These are phyloP conservation scores for Eurotiales sp. DNA, from an alignment of 2,329 filamentous ascomycete genomes.

Conservation along the genomic window DNA sequence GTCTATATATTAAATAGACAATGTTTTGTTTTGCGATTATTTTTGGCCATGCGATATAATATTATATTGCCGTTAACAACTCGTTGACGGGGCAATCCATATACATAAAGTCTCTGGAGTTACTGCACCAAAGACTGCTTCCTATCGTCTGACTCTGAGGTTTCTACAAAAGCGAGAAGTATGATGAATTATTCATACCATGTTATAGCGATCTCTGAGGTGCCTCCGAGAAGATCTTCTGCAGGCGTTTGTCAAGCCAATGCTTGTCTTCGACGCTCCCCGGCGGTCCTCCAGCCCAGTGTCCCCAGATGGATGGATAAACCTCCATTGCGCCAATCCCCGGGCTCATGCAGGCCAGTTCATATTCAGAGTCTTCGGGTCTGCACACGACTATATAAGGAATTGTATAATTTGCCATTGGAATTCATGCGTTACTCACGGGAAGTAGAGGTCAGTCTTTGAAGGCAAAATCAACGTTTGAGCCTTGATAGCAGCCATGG, in stretches of 20 bases:
- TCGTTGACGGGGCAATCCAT: too few relatives aligned
- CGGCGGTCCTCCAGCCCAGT: constrained; percentile 66
- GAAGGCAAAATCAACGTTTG: constrained; percentile 67
- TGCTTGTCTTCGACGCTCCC: constrained; percentile 66
- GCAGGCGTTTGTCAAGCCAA: constrained; percentile 59
- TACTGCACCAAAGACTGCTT: too few relatives aligned
- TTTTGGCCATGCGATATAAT: too few relatives aligned
- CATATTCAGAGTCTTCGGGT: constrained; percentile 72
- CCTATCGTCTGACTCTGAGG: too few relatives aligned
- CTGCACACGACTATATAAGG: constrained; percentile 31
- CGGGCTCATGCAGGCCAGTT: constrained; percentile 61
- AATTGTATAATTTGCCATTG: background rate
- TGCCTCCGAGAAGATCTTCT: background rate
- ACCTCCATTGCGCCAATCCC: constrained; percentile 54
- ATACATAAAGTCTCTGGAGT: too few relatives aligned
- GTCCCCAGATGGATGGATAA: constrained; percentile 64
- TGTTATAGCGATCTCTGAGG: background rate
- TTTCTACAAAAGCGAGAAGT: too few relatives aligned
- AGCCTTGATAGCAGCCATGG: constrained; percentile 67
- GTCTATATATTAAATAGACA: too few relatives aligned
- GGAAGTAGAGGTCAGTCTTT: constrained; percentile 77
- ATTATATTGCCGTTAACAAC: too few relatives aligned
- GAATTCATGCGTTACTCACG: constrained; percentile 42
- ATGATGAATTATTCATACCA: too few relatives aligned
- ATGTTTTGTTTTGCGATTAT: too few relatives aligned